Evolutionary conservation across 352 stramenopile species (phyloP), one percentile per base, ranked within the genome.

Genomic region (Globisporangium alternatum): DNA sequence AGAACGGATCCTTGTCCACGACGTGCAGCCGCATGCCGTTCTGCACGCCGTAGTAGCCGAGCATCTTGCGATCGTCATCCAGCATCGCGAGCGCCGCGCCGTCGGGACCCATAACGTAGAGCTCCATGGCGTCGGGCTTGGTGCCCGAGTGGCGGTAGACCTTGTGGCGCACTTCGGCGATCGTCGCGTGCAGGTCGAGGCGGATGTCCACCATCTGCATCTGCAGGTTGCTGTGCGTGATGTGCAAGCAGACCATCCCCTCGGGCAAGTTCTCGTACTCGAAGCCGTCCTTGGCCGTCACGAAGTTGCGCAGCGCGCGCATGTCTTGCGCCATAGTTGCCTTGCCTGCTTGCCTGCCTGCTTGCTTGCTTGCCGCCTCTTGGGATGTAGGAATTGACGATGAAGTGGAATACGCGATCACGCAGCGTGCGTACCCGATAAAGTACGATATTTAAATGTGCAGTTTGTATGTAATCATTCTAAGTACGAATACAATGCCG

Each of bases 211-310:
- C 89, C 84, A 99, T 98, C 65, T 95, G 82, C 72, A 97, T 90
- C 57, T 93, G 80, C n/a, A 99, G 82, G 77, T 99, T 98, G 69
- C 86, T 98, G 81, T 99, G 97, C 10, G 97, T 98, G 63, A 99
- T 96, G 73, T 98, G 95, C 58, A 99, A 80, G 64, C 93, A 89
- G 21, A 99, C 84, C 17, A 98, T 84, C 21, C 89, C 92, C 22
- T 96, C 80, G 4, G 89, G 78, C 0, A 98, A 70, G 33, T 80
- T 81, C 39, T 90, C 81, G 71, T 97, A 98, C 71, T 97, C 81
- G 43, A 76, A 69, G 57, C 77, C 86, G 71, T 97, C 90, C 75
- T 89, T 95, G 39, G 88, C 90, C 56, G 72, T 91, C 52, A 97
- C 76, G 74, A 94, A 97, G 55, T 68, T 37, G 64, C 86, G 83